Percentiles rank a stretch among this genome's conserved stretches.
Conservation (phyloP, 192 early-diverging fungal species). For the Mortierella alpina region DNA sequence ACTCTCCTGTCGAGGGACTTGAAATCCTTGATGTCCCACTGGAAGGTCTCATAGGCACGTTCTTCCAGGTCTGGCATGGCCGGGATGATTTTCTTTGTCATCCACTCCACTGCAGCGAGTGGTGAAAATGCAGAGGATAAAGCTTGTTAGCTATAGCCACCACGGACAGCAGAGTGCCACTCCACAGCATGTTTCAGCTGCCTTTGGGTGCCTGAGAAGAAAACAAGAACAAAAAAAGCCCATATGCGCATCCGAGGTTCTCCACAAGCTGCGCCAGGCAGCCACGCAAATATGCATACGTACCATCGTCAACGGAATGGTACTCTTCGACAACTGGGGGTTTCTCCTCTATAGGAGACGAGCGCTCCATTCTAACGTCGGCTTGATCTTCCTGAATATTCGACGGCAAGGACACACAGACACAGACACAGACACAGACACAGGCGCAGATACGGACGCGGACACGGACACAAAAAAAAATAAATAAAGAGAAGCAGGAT, state of each 20-base stretch:
- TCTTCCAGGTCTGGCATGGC: constrained; percentile 54
- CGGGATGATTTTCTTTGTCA: constrained; percentile 55
- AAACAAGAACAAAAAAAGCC: background rate
- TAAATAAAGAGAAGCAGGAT: no score
- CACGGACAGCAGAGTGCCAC: background rate
- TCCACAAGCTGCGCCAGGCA: constrained; percentile 4
- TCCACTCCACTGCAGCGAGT: constrained; percentile 44
- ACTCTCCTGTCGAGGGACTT: constrained; percentile 53
- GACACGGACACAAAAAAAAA: no score
- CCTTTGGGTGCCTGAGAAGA: background rate
- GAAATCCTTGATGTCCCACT: constrained; percentile 57
- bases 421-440: background rate
- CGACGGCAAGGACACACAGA: background rate
- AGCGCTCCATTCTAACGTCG: constrained; percentile 36
- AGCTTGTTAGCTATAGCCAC: background rate
- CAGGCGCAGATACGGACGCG: no score
- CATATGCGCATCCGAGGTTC: background rate
- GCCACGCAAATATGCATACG: background rate
- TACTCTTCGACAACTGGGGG: constrained; percentile 40
- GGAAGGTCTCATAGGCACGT: constrained; percentile 44
- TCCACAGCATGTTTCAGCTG: background rate
- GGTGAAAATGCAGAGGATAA: background rate
- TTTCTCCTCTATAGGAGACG: constrained; percentile 44
- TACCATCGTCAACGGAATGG: constrained; percentile 44
- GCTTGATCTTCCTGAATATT: constrained; percentile 40